Conservation (phyloP, 75 land plant genomes). For the Pinus albicaulis region DNA sequence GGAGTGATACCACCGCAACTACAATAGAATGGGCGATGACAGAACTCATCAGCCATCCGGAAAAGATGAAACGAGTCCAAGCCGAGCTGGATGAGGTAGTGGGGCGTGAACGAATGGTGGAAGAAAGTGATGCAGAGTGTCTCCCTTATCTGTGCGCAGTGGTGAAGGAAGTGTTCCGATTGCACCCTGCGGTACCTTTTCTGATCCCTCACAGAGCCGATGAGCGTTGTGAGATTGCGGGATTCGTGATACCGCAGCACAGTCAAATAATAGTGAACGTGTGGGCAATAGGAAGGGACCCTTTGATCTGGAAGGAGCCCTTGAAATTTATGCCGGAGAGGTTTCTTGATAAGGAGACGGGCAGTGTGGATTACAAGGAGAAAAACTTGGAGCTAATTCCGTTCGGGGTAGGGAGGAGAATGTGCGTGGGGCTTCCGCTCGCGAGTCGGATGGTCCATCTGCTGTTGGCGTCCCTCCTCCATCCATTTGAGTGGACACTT, state of each 20-base stretch:
- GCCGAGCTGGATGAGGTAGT: conserved; percentile 6
- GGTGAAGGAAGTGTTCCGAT: conserved; percentile 61
- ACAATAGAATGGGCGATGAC: no score
- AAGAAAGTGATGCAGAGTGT: conserved; percentile 52
- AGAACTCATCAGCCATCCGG: no score
- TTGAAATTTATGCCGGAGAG: conserved; percentile 53
- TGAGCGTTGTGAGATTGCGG: conserved; percentile 44
- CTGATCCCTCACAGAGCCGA: conserved; percentile 54
- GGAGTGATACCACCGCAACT: no score
- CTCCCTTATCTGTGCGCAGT: conserved; percentile 52
- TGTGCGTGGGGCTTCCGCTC: conserved; percentile 54
- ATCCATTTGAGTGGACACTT: conserved; percentile 50
- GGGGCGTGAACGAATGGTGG: conserved; percentile 38
- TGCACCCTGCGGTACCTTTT: conserved; percentile 74
- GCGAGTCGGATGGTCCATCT: conserved; percentile 47
- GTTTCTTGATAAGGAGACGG: conserved; percentile 38
- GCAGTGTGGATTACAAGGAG: conserved; percentile 37
- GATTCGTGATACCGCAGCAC: conserved; percentile 53
- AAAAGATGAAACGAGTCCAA: no score
- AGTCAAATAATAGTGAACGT: conserved; percentile 47
- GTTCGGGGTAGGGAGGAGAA: conserved; percentile 66
- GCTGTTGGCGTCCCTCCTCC: conserved; percentile 48
- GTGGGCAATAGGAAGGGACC: conserved; percentile 62
- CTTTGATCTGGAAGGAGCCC: conserved; percentile 49
- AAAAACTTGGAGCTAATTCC: conserved; percentile 58